Percentiles rank a stretch among this genome's conserved stretches.
Conservation (phyloP, 805 yeast species). For the Geotrichum ghanense region DNA sequence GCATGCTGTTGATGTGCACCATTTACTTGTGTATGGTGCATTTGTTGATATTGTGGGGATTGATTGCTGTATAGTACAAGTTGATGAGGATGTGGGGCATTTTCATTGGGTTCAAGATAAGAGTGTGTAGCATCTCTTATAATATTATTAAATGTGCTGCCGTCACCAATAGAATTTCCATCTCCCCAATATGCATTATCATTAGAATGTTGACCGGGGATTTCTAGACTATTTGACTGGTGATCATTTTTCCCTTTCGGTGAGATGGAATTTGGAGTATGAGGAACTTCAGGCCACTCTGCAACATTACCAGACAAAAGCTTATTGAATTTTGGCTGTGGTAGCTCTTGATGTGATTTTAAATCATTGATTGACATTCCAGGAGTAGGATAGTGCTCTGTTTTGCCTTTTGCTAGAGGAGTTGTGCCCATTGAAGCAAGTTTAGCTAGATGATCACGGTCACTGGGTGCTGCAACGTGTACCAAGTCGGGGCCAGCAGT, state of each 20-base stretch:
- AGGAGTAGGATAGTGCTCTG: slow-evolving; percentile 1
- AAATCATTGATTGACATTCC: not conserved
- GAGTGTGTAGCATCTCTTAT: not conserved
- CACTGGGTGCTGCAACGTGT: too few species aligned
- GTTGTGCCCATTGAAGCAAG: too few species aligned
- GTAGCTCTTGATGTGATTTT: not conserved
- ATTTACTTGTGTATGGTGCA: not conserved
- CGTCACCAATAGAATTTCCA: not conserved
- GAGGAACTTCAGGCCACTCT: not conserved
- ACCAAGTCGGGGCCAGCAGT: too few species aligned
- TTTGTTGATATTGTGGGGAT: not conserved
- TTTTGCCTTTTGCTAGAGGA: not conserved
- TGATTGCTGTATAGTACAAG: too few species aligned
- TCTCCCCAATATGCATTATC: not conserved
- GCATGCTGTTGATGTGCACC: not conserved
- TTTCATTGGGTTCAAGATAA: not conserved
- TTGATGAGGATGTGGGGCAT: not conserved
- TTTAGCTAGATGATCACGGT: too few species aligned
- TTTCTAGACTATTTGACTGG: not conserved
- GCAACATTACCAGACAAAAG: not conserved
- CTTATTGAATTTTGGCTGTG: not conserved
- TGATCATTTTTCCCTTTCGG: not conserved
- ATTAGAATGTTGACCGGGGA: not conserved
- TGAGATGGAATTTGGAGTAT: not conserved
- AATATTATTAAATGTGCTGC: not conserved